These are phyloP conservation scores for Chlorella vulgaris DNA, from an alignment of 139 green algal genomes.

Conservation along the genomic window DNA sequence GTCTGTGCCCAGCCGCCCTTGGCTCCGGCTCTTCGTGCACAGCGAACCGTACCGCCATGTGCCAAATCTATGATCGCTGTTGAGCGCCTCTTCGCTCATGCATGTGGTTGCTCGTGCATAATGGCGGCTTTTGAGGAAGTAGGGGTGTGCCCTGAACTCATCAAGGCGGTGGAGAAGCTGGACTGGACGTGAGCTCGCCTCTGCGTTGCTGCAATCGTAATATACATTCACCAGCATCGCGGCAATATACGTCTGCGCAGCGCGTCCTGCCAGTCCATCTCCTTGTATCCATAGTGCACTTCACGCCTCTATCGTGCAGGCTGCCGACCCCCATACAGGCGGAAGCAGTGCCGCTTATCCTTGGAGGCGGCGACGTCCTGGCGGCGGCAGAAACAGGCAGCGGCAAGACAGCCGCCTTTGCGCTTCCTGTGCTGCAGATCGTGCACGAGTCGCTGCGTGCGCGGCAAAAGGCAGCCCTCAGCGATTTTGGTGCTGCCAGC, in stretches of 20 bases:
- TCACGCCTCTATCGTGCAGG: conserved; percentile 45
- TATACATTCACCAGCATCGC: too few species aligned
- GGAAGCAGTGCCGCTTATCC: conserved; percentile 79
- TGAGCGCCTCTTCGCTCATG: background rate
- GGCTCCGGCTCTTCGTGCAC: too few species aligned
- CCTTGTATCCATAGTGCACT: background rate
- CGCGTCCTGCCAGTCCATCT: background rate
- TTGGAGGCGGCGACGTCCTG: conserved; percentile 89
- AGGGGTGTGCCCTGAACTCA: conserved; percentile 72
- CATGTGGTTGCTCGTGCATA: too few species aligned
- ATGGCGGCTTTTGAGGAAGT: conserved; percentile 77
- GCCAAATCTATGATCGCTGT: too few species aligned
- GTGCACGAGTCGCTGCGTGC: conserved; percentile 23
- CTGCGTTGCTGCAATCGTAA: too few species aligned
- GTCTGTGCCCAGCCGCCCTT: too few species aligned
- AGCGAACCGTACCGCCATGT: too few species aligned
- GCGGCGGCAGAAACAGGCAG: conserved; percentile 91
- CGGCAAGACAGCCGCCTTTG: conserved; percentile 91
- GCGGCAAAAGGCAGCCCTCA: conserved; percentile 8
- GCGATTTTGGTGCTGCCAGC: too few species aligned
- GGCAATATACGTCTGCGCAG: background rate
- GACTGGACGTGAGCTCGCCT: conserved; percentile 61
- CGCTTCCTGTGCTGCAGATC: conserved; percentile 75
- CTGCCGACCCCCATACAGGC: conserved; percentile 80
- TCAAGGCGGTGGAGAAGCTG: conserved; percentile 68